Base-by-base conservation (phyloP, 2,329 filamentous ascomycete genomes). In the Nannizzia gypsea region DNA sequence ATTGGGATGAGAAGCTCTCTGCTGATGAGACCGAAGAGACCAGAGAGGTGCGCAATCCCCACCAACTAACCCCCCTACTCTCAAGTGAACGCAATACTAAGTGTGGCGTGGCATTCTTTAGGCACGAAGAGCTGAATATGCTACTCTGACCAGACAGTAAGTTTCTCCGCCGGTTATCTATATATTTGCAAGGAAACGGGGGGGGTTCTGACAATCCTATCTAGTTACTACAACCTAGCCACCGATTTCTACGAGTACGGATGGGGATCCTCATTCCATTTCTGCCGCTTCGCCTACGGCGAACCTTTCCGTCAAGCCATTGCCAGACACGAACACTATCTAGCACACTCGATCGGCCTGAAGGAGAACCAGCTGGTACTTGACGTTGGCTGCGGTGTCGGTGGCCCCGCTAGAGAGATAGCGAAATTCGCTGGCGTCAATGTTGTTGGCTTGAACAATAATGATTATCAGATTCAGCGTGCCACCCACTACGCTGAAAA, bases 391-490 rank as follows among this genome's bases (percentile, higher is more conserved):
- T 99, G 93, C 70, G 93, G 93, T 81, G 90, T 97, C 59, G 93
- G 93, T 69, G 93, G 93, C 54, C 93, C 93, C 22, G 93, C 92
- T 5, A 84, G 91, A 63, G 91, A 97, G 79, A 97, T 99, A 69
- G 89, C 89, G 77, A 95, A 95, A 77, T 99, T 99, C 78, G 87
- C 89, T 9, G 92, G 89, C 63, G 87, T 84, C 67, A 90, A 96
- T 68, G 83, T 97, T 64, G 87, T 90, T 24, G 93, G 93, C 48
- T 78, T 97, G 73, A 99, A 97, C 84, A 97, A 96, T 84, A 97
- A 97, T 76, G 90, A 96, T 78, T 99, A 99, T 80, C 93, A 97
- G 78, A 96, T 97, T 66, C 84, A 96, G 72, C 89, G 93, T 65
- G 92, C 91, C n/a, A 90, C 85, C 13, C 80, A 81, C 59, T 96